These are phyloP conservation scores for Amniculicola lignicola DNA, from an alignment of 495 filamentous ascomycete genomes.

Conservation along the genomic window DNA sequence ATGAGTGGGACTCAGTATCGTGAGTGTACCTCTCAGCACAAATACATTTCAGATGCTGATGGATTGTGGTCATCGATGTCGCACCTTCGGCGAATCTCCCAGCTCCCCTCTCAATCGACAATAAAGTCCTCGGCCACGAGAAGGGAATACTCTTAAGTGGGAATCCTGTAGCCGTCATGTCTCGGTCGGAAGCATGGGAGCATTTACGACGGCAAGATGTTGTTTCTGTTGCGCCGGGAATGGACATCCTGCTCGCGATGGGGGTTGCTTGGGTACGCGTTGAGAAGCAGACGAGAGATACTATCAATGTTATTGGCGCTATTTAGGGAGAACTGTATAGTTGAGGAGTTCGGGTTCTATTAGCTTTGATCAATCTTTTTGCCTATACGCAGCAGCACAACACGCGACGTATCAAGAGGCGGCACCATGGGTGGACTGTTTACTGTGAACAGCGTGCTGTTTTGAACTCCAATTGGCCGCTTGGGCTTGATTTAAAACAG, in stretches of 20 bases:
- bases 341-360: too few relatives aligned
- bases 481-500: too few relatives aligned
- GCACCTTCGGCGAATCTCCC: background rate
- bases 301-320: too few relatives aligned
- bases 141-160: conserved; percentile 4
- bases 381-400: too few relatives aligned
- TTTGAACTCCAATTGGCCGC: too few relatives aligned
- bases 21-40: background rate
- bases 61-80: background rate
- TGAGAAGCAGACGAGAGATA: background rate
- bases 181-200: background rate
- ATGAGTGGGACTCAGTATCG: background rate
- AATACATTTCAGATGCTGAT: background rate
- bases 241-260: conserved; percentile 7
- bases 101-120: background rate
- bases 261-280: conserved; percentile 3
- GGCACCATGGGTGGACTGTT: too few relatives aligned
- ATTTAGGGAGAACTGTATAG: too few relatives aligned
- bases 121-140: background rate
- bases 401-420: too few relatives aligned
- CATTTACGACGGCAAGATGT: background rate
- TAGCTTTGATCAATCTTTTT: too few relatives aligned
- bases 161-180: background rate
- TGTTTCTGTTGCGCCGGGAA: conserved; percentile 1
- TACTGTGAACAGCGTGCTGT: too few relatives aligned